Evolutionary conservation across 371 early-diverging fungal genomes (phyloP), one percentile per base, ranked within the genome.

Genomic region (Syncephalastrum contaminatum): DNA sequence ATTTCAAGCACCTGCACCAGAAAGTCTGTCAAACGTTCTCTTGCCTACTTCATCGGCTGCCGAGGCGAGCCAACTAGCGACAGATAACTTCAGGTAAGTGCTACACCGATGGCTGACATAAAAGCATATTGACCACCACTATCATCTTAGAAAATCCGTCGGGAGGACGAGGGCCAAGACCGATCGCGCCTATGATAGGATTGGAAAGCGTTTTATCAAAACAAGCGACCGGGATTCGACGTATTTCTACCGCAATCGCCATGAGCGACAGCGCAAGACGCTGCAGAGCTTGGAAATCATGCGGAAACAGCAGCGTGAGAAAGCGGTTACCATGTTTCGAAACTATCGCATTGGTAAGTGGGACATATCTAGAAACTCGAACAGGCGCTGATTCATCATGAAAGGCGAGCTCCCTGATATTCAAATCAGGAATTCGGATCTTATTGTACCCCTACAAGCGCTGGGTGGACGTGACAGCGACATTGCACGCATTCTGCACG

Each of bases 341-440:
- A 74, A 75, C 22, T 92, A 92, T 61, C 71, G 90, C 36, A 67
- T 75, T 30, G 77, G 76, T 72, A 61, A 51, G 59, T 43, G 3
- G 53, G 16, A 15, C 16, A 51, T 20, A 12, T 6, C 13, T 46
- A 10, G 1, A 30, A 2, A 12, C 8, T 12, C 1, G 40, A 36
- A 20, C 14, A 21, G 22, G 3, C 3, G 7, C 16, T 21, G 15
- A 43, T 15, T 43, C 13, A 41, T 52, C 20, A 14, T 49, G 30
- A 19, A 52, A 73, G 90, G 92, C 1, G 90, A 90, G 44, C 70
- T 90, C 7, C 92, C 91, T 0, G 92, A 92, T 66, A 85, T 92
- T 43, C 84, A 88, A 59, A 89, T 92, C 51, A 60, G 64, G 5
- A 54, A 81, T 46, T 74, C 67, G 43, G 89, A 90, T 16, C 54